Percentiles rank a stretch among this genome's conserved stretches.
These are phyloP conservation scores for Umbelopsis sp. DNA, from an alignment of 192 early-diverging fungal genomes.

Conservation along the genomic window DNA sequence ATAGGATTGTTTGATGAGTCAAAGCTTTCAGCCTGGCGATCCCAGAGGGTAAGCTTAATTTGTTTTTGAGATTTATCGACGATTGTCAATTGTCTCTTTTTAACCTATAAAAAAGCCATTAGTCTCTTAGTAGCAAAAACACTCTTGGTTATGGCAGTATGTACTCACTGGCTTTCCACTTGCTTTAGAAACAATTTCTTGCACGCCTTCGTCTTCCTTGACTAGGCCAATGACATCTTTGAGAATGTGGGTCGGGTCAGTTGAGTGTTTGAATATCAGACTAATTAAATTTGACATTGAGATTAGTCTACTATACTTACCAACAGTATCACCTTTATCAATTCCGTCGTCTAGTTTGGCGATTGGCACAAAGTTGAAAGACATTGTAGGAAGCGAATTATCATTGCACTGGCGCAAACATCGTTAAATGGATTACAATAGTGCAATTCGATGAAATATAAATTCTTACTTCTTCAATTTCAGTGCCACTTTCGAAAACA, in stretches of 20 bases:
- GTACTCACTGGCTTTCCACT: conserved; percentile 54
- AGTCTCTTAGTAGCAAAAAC: neutral
- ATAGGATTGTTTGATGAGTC: conserved; percentile 54
- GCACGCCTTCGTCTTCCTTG: conserved; percentile 55
- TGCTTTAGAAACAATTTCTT: conserved; percentile 65
- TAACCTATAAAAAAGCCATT: conserved; percentile 43
- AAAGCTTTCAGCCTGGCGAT: conserved; percentile 74
- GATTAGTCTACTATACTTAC: conserved; percentile 38
- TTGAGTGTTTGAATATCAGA: no score
- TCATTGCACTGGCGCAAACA: conserved; percentile 50
- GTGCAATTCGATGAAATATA: neutral
- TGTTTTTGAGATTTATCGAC: conserved; percentile 75
- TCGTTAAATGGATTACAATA: neutral
- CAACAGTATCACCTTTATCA: conserved; percentile 71
- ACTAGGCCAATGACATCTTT: conserved; percentile 85
- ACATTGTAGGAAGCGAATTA: conserved; percentile 51
- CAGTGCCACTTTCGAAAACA: conserved; percentile 70
- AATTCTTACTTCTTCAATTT: conserved; percentile 54
- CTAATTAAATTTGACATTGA: no score
- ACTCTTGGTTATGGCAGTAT: neutral
- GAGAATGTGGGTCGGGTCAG: neutral
- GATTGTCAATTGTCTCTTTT: conserved; percentile 83
- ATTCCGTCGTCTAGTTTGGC: conserved; percentile 57
- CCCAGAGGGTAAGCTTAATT: conserved; percentile 88
- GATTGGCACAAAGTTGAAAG: conserved; percentile 74